These are phyloP conservation scores for Vanrija sp. DNA, from an alignment of 1,284 basidiomycete species.

Conservation along the genomic window DNA sequence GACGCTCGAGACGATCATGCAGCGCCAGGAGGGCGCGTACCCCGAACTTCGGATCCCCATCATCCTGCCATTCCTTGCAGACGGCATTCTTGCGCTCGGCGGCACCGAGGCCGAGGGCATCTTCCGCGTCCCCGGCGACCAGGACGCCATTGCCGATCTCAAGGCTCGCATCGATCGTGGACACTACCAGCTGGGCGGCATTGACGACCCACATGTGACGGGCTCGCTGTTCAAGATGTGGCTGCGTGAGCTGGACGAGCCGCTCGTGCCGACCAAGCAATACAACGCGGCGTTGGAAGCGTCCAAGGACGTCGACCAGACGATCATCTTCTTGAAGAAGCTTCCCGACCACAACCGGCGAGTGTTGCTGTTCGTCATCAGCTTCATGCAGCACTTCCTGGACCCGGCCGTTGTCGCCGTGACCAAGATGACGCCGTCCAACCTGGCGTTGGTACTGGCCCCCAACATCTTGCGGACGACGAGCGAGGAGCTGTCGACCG, in stretches of 20 bases:
- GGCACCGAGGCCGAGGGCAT: constrained; percentile 80
- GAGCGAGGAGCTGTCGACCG: constrained; percentile 74
- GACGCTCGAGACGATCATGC: constrained; percentile 73
- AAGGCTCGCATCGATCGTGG: constrained; percentile 84
- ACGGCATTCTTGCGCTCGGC: constrained; percentile 81
- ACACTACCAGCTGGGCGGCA: constrained; percentile 70
- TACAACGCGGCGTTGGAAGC: constrained; percentile 65
- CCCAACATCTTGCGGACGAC: constrained; percentile 79
- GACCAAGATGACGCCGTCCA: constrained; percentile 73
- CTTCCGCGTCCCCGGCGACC: constrained; percentile 83
- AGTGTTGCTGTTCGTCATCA: constrained; percentile 78
- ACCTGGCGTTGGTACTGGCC: constrained; percentile 67
- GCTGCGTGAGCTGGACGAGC: constrained; percentile 82
- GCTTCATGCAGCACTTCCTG: constrained; percentile 82
- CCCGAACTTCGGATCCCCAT: constrained; percentile 79
- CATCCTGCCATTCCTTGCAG: constrained; percentile 83
- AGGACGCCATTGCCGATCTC: constrained; percentile 75
- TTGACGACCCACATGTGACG: constrained; percentile 81
- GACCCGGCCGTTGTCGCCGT: constrained; percentile 63
- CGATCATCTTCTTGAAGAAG: constrained; percentile 66
- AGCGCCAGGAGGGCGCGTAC: constrained; percentile 76
- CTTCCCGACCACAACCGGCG: constrained; percentile 78
- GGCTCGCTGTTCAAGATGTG: constrained; percentile 85
- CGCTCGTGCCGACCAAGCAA: constrained; percentile 65
- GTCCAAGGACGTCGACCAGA: constrained; percentile 62